Conservation (phyloP, 495 filamentous ascomycete genomes). For the Neurospora sp. region DNA sequence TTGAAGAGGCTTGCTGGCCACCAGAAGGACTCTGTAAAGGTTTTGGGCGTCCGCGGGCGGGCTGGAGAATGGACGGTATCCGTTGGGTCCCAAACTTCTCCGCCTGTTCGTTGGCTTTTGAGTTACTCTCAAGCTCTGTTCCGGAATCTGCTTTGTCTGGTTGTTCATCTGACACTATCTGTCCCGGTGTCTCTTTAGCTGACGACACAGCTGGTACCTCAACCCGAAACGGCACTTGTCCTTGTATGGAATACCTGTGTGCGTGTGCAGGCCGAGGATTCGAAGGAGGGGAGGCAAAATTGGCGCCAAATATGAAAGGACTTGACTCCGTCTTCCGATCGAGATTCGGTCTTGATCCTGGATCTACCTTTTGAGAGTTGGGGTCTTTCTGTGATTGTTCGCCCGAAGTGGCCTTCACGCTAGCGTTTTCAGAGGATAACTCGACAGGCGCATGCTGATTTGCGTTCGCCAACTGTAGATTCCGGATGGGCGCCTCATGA, state of each 20-base stretch:
- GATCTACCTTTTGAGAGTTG: not conserved
- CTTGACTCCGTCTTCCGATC: not conserved
- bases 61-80: constrained; percentile 27
- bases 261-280: not conserved
- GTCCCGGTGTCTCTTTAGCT: constrained; percentile 3
- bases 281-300: not conserved
- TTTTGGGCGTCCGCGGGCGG: constrained; percentile 19
- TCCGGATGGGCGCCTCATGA: constrained; percentile 4
- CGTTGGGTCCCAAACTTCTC: constrained; percentile 6
- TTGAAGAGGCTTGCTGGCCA: constrained; percentile 5
- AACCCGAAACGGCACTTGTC: not conserved
- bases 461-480: constrained; percentile 2
- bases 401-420: constrained; percentile 5
- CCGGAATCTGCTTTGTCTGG: constrained; percentile 4
- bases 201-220: constrained; percentile 7
- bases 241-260: not conserved
- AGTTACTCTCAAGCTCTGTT: not conserved
- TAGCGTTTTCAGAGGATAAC: constrained; percentile 10
- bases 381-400: not conserved
- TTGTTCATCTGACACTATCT: not conserved
- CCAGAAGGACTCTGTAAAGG: constrained; percentile 4
- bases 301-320: not conserved
- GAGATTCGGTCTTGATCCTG: not conserved
- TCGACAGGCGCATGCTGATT: constrained; percentile 18
- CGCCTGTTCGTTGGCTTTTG: not conserved